These are phyloP conservation scores for Cicer cuneatum DNA, from an alignment of 306 rosid genomes.

Conservation along the genomic window DNA sequence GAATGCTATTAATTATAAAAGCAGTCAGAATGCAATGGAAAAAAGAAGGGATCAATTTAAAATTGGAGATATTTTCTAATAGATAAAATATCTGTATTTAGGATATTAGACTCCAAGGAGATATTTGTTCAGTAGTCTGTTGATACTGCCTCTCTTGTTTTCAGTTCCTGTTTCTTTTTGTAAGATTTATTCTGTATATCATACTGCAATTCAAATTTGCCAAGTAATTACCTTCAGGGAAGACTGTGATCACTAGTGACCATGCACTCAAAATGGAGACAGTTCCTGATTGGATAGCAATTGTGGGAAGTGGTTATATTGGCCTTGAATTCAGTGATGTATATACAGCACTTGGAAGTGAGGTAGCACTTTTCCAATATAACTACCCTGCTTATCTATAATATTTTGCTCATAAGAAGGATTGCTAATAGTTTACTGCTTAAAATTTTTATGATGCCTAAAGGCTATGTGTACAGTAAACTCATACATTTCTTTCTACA, in stretches of 20 bases:
- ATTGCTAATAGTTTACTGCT: neutral
- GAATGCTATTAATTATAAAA: neutral
- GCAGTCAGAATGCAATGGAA: neutral
- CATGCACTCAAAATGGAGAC: constrained; percentile 96
- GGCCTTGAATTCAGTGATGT: constrained; percentile 99
- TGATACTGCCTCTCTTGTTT: constrained; percentile 13
- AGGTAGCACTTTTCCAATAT: constrained; percentile 58
- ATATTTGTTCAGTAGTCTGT: constrained; percentile 13
- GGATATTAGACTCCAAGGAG: constrained; percentile 6
- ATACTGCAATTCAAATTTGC: constrained; percentile 4
- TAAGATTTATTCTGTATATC: constrained; percentile 31
- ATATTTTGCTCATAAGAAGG: constrained; percentile 30
- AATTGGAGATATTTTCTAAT: constrained; percentile 27
- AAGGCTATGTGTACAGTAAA: neutral
- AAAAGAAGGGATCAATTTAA: constrained; percentile 6
- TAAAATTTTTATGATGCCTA: neutral
- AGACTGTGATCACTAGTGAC: constrained; percentile 97
- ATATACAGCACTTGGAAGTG: constrained; percentile 98
- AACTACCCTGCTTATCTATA: constrained; percentile 9
- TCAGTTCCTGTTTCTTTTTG: constrained; percentile 12
- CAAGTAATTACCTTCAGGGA: constrained; percentile 69
- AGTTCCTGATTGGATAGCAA: constrained; percentile 98
- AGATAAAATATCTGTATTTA: neutral
- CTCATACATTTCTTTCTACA: neutral
- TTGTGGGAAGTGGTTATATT: constrained; percentile 98